Percentiles rank a stretch among this genome's conserved stretches.
Conservation (phyloP, 495 filamentous ascomycete species). For the Neurospora hispaniola region DNA sequence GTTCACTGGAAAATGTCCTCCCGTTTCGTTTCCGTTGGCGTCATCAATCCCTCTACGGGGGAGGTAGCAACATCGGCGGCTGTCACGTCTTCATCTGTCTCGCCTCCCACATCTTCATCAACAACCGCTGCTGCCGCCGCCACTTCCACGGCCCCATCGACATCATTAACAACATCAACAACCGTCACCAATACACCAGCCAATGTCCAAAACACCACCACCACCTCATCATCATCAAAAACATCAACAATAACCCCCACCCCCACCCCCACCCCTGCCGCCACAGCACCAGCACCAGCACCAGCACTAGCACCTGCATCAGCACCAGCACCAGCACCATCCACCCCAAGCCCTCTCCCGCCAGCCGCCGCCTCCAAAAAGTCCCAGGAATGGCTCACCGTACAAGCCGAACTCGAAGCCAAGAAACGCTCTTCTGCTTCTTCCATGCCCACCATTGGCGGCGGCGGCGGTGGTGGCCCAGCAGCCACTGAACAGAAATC, state of each 20-base stretch:
- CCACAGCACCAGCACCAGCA: not conserved
- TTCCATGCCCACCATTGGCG: not conserved
- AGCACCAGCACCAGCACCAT: not conserved
- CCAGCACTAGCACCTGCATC: too few relatives aligned
- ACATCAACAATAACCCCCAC: not conserved
- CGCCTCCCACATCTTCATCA: not conserved
- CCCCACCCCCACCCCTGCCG: not conserved
- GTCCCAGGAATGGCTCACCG: slow-evolving; percentile 52
- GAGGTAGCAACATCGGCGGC: slow-evolving; percentile 9
- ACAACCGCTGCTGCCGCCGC: not conserved
- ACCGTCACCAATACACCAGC: not conserved
- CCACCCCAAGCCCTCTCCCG: not conserved
- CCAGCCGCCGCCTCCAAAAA: slow-evolving; percentile 3
- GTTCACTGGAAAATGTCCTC: slow-evolving; percentile 47
- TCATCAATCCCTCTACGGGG: slow-evolving; percentile 47
- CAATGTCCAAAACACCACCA: not conserved
- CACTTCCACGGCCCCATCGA: too few relatives aligned
- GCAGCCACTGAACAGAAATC: slow-evolving; percentile 44
- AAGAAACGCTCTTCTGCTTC: slow-evolving; percentile 7
- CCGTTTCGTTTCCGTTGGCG: slow-evolving; percentile 83
- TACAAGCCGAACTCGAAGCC: slow-evolving; percentile 63
- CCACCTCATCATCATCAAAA: not conserved
- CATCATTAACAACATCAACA: not conserved
- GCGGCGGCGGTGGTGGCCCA: not conserved
- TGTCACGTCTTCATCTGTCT: not conserved